A percentile compares a stretch with the other conserved stretches of the same genome.
These are phyloP conservation scores for Sindora glabra DNA, from an alignment of 306 rosid genomes.

Conservation along the genomic window DNA sequence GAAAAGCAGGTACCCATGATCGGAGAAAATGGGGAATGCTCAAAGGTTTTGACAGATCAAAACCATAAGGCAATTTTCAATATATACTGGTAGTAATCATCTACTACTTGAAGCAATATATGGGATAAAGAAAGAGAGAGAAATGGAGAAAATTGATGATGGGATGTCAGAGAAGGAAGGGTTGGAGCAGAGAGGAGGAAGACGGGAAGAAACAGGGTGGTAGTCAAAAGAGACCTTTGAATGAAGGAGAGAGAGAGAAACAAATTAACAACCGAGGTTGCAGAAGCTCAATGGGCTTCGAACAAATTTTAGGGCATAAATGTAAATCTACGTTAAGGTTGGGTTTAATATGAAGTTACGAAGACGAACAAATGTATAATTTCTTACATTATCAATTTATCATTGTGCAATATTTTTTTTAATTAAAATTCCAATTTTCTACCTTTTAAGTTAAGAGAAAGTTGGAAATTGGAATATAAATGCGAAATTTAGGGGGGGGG, in stretches of 20 bases:
- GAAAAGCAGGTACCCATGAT: constrained; percentile 63
- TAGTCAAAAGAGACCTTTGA: constrained; percentile 69
- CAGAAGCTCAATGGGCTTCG: neutral
- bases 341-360: too few relatives aligned
- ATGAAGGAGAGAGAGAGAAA: neutral
- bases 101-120: neutral
- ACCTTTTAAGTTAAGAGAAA: too few relatives aligned
- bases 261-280: neutral
- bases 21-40: neutral
- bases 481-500: too few relatives aligned
- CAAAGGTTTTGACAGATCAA: constrained; percentile 26
- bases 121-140: neutral
- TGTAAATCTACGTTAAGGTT: too few relatives aligned
- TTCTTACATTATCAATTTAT: too few relatives aligned
- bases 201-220: constrained; percentile 58
- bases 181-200: constrained; percentile 62
- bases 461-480: too few relatives aligned
- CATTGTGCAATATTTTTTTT: too few relatives aligned
- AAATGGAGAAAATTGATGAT: neutral
- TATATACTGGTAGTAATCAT: constrained; percentile 3
- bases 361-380: too few relatives aligned
- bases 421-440: too few relatives aligned
- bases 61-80: neutral
- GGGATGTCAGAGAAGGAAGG: constrained; percentile 22
- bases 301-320: neutral